These are phyloP conservation scores for Penicillium ochrochloron DNA, from an alignment of 495 filamentous ascomycete genomes.

Conservation along the genomic window DNA sequence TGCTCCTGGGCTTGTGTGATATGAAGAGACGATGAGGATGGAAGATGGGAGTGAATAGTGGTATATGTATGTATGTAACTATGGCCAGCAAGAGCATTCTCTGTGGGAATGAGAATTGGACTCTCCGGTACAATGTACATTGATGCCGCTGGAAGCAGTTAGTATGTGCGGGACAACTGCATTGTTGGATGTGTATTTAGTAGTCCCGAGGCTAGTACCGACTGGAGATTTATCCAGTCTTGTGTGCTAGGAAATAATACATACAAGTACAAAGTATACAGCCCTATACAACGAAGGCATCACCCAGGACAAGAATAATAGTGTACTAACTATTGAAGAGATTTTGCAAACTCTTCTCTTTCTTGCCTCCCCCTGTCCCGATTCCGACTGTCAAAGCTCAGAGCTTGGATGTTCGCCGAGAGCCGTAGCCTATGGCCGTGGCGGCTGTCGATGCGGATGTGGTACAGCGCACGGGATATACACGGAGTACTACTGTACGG, in stretches of 20 bases:
- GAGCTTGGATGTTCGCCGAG: background rate
- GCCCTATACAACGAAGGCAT: background rate
- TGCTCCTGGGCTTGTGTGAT: conserved; percentile 23
- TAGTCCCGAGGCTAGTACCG: too few species aligned
- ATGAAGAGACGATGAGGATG: background rate
- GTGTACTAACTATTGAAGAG: background rate
- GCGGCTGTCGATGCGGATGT: background rate
- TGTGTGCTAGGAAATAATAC: background rate
- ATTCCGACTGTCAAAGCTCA: background rate
- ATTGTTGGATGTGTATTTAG: too few species aligned
- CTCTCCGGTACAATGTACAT: background rate
- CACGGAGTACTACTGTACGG: background rate
- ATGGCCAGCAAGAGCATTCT: background rate
- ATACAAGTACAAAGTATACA: background rate
- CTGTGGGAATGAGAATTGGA: background rate
- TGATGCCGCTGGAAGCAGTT: background rate
- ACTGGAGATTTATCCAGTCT: too few species aligned
- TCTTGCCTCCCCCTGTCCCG: background rate
- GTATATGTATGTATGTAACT: background rate
- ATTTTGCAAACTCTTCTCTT: background rate
- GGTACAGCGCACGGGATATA: background rate
- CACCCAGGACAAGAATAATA: background rate
- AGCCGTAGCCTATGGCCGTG: background rate
- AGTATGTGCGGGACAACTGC: background rate
- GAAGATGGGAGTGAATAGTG: background rate